phyloP scores from a whole-genome alignment of 2,329 filamentous ascomycete genomes.

The Arachnopeziza araneosa region DNA sequence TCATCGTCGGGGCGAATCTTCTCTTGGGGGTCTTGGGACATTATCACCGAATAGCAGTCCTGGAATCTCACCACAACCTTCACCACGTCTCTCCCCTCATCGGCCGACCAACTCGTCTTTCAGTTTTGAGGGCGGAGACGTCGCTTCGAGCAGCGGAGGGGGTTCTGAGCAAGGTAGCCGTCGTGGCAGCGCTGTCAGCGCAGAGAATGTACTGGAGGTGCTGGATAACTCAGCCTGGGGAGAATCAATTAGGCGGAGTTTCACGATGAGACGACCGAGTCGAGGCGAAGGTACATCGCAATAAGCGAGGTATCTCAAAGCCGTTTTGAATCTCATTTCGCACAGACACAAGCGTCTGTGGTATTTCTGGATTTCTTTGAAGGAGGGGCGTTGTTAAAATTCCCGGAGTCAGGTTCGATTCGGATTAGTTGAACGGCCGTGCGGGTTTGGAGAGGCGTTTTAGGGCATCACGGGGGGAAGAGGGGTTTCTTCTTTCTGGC shows the following conservation, averaged over 20 bases:
- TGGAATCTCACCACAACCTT: slow-evolving; percentile 22
- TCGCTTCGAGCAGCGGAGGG: slow-evolving; percentile 8
- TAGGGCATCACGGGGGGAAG: slow-evolving; percentile 9
- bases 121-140: slow-evolving; percentile 26
- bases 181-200: slow-evolving; percentile 64
- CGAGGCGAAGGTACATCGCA: slow-evolving; percentile 9
- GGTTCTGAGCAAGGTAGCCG: slow-evolving; percentile 38
- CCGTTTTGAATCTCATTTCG: slow-evolving; percentile 10
- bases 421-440: slow-evolving; percentile 7
- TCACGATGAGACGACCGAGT: slow-evolving; percentile 56
- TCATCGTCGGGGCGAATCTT: slow-evolving; percentile 18
- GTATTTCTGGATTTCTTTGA: slow-evolving; percentile 3
- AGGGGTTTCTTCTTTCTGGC: not conserved
- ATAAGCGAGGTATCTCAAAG: slow-evolving; percentile 14
- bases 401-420: not conserved
- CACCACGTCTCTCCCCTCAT: slow-evolving; percentile 32
- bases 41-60: slow-evolving; percentile 3
- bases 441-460: slow-evolving; percentile 14
- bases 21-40: not conserved
- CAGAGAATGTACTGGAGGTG: slow-evolving; percentile 74
- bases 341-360: slow-evolving; percentile 7
- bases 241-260: slow-evolving; percentile 83
- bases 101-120: slow-evolving; percentile 32
- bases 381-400: slow-evolving; percentile 11
- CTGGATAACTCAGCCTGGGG: slow-evolving; percentile 90